Evolutionary conservation across 768 basidiomycete genomes (phyloP).

Genomic region (Sutorius australiensis): DNA sequence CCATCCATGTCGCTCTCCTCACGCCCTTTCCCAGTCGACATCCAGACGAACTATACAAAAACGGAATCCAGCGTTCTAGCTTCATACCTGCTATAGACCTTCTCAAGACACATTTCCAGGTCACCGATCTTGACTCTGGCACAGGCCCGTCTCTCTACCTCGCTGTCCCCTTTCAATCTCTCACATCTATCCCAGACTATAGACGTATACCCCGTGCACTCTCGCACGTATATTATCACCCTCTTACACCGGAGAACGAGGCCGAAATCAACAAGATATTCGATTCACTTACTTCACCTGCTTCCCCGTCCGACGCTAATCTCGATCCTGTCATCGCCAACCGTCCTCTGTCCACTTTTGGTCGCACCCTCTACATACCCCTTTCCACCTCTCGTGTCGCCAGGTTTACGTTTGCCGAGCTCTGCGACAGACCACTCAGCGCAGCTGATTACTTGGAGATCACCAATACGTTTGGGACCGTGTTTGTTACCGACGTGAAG

Average conservation of each 20-base stretch:
- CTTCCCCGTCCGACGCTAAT: slow-evolving; percentile 34
- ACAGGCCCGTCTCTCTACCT: slow-evolving; percentile 54
- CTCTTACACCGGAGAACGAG: slow-evolving; percentile 60
- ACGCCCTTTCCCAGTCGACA: slow-evolving; percentile 63
- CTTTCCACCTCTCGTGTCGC: slow-evolving; percentile 79
- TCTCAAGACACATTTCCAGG: slow-evolving; percentile 79
- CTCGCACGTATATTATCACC: slow-evolving; percentile 91
- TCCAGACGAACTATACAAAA: slow-evolving; percentile 96
- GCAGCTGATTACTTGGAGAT: slow-evolving; percentile 97
- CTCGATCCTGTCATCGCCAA: slow-evolving; percentile 53
- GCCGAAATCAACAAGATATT: slow-evolving; percentile 85
- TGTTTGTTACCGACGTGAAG: slow-evolving; percentile 85
- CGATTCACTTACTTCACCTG: slow-evolving; percentile 53
- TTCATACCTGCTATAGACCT: slow-evolving; percentile 95
- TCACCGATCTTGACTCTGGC: slow-evolving; percentile 93
- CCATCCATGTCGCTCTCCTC: not conserved
- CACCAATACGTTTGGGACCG: slow-evolving; percentile 79
- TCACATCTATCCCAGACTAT: slow-evolving; percentile 61
- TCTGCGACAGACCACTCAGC: slow-evolving; percentile 86
- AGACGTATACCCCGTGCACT: slow-evolving; percentile 88
- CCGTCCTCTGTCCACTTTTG: slow-evolving; percentile 82
- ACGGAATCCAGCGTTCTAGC: slow-evolving; percentile 93
- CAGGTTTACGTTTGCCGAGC: slow-evolving; percentile 77
- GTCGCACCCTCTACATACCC: slow-evolving; percentile 74
- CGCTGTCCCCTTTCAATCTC: not conserved